These are phyloP conservation scores for Lomentospora prolificans DNA, from an alignment of 2,329 filamentous ascomycete species.

Conservation along the genomic window DNA sequence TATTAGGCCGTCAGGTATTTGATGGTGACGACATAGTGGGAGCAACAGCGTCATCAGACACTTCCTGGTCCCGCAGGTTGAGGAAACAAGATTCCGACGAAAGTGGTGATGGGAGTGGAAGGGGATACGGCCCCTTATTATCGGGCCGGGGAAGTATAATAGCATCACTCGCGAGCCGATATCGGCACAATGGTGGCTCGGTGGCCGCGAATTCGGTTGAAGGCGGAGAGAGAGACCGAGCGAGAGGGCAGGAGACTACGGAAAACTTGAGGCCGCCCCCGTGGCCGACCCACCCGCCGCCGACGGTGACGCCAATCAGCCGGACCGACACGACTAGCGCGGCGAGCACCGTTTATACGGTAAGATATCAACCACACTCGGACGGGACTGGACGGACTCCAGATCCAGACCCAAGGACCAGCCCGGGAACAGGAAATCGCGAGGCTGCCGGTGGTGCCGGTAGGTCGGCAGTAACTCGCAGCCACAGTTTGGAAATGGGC, in stretches of 20 bases:
- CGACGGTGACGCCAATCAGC: slow-evolving; percentile 47
- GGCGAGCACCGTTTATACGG: slow-evolving; percentile 53
- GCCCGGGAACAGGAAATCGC: no score
- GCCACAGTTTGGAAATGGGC: background rate
- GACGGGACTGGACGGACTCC: slow-evolving; percentile 39
- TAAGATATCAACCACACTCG: slow-evolving; percentile 49
- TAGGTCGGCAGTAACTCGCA: background rate
- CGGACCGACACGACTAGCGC: slow-evolving; percentile 54
- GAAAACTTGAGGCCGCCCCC: slow-evolving; percentile 33
- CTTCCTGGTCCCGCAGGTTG: slow-evolving; percentile 19
- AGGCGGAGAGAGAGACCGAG: background rate
- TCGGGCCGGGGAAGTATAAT: slow-evolving; percentile 1
- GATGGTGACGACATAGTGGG: slow-evolving; percentile 87
- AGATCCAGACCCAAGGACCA: slow-evolving; percentile 23
- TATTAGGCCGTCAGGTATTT: slow-evolving; percentile 81
- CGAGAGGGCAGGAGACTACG: background rate
- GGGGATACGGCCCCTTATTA: background rate
- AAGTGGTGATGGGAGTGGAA: slow-evolving; percentile 12
- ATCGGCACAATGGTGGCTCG: slow-evolving; percentile 9
- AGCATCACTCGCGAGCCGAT: slow-evolving; percentile 6
- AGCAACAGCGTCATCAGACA: slow-evolving; percentile 13
- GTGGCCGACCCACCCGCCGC: slow-evolving; percentile 46
- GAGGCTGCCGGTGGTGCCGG: background rate
- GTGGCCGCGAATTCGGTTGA: slow-evolving; percentile 4
- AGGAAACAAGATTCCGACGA: slow-evolving; percentile 21